phyloP scores from a whole-genome alignment of 495 filamentous ascomycete species.

The Neurospora sp. region DNA sequence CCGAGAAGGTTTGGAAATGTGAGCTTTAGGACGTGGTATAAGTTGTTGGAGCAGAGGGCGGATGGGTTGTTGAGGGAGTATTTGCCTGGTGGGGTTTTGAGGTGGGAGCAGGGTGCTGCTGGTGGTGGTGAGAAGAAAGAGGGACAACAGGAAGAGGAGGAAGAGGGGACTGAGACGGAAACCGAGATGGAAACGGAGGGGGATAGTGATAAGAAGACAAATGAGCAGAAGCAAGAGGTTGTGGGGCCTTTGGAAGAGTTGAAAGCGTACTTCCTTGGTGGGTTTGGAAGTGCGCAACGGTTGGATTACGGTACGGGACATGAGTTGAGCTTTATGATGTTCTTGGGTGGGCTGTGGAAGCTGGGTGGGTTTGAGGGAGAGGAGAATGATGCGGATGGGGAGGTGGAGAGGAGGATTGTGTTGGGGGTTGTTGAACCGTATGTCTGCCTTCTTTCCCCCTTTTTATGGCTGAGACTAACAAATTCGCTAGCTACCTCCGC shows the following conservation, averaged over 20 bases:
- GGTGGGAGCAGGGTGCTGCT: too few species aligned
- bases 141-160: slow-evolving; percentile 1
- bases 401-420: slow-evolving; percentile 62
- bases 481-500: too few species aligned
- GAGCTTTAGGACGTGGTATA: slow-evolving; percentile 76
- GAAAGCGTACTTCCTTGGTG: slow-evolving; percentile 68
- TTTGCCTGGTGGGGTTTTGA: slow-evolving; percentile 44
- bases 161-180: not conserved
- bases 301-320: slow-evolving; percentile 96
- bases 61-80: slow-evolving; percentile 50
- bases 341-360: slow-evolving; percentile 84
- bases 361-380: slow-evolving; percentile 63
- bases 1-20: slow-evolving; percentile 87
- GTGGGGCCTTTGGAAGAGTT: slow-evolving; percentile 45
- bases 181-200: not conserved
- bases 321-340: slow-evolving; percentile 89
- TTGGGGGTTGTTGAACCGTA: slow-evolving; percentile 74
- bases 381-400: slow-evolving; percentile 23
- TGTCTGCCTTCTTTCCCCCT: too few species aligned
- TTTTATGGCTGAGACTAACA: too few species aligned
- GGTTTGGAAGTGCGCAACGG: slow-evolving; percentile 79
- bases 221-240: not conserved
- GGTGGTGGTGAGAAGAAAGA: too few species aligned
- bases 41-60: slow-evolving; percentile 50
- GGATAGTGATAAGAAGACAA: not conserved